Conservation (phyloP, 139 green algal genomes). For the Chlorella ohadii region DNA sequence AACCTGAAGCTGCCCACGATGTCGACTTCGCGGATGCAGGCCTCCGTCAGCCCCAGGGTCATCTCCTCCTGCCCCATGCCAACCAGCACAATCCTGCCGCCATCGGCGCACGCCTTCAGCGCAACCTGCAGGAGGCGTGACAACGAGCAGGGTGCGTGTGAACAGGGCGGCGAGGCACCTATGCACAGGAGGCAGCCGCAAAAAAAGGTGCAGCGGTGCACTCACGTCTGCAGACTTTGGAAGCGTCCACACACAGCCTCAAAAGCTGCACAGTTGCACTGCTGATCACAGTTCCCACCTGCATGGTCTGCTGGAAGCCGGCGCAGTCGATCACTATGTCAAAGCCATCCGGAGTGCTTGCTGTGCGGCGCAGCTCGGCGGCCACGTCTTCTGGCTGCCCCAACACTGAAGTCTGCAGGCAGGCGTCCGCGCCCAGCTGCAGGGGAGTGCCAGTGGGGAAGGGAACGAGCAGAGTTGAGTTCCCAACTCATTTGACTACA, state of each 20-base stretch:
- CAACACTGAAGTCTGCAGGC: background rate
- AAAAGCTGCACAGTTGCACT: background rate
- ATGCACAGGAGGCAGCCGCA: too few species aligned
- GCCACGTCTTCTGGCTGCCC: conserved; percentile 8
- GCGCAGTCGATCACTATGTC: conserved; percentile 71
- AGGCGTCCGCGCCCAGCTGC: conserved; percentile 8
- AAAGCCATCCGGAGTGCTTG: conserved; percentile 34
- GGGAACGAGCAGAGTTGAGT: too few species aligned
- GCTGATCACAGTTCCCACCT: background rate
- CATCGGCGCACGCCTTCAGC: conserved; percentile 22
- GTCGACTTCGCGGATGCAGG: conserved; percentile 58
- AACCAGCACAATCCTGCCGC: conserved; percentile 60
- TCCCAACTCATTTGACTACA: too few species aligned
- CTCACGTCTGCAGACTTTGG: too few species aligned
- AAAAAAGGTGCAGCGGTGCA: too few species aligned
- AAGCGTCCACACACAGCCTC: too few species aligned
- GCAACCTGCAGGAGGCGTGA: too few species aligned
- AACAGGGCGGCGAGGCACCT: too few species aligned
- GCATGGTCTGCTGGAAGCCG: conserved; percentile 63
- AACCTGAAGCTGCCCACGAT: conserved; percentile 71
- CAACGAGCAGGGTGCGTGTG: too few species aligned
- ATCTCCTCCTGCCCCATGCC: conserved; percentile 69
- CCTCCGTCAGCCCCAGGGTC: conserved; percentile 48
- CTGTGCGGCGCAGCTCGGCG: conserved; percentile 18
- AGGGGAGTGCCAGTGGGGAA: too few species aligned